Evolutionary conservation across 2,329 filamentous ascomycete genomes (phyloP), one percentile per base, ranked within the genome.

Genomic region (Ophiostoma sp.): DNA sequence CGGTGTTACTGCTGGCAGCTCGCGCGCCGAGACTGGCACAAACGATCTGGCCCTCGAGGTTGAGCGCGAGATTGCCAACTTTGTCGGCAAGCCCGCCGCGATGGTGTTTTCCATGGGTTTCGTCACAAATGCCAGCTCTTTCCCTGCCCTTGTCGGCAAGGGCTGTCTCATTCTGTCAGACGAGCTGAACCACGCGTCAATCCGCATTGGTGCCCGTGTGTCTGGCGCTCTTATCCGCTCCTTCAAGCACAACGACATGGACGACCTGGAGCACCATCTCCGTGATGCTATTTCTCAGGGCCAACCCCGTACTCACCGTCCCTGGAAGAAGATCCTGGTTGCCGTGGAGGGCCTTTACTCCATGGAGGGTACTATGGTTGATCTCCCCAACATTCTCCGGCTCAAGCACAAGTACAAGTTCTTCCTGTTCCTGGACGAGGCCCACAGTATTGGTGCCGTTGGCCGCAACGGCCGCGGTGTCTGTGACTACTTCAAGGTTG

Each of bases 51-150:
- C 92, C 68, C 75, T 91, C 47, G 94, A 99, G 77, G 93, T 97
- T 3, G 95, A 99, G 81, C 87, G 89, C 42, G 85, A 96, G 75
- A 87, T 98, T 73, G 95, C 95, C 63, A 84, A 86, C 62, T 99
- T 99, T 75, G 92, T 98, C 52, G 94, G 93, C 77, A 99, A 98
- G 82, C 90, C 93, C 69, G 87, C 91, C 41, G 89, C 95, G 41
- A 97, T 97, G 89, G 89, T 99, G 66, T 98, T 98, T 81, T 97
- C 94, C 38, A 99, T 99, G 95, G 95, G 95, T 45, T 99, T 97
- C 77, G 93, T 93, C 71, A 99, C 95, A 72, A 99, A 99, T 76
- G 90, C 94, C 42, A 92, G 90, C 72, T 88, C 93, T 16, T 98
- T 99, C 83, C 92, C 94, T 3, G 93, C 93, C 47, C 83, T 99